These are phyloP conservation scores for Lyophyllum shimeji DNA, from an alignment of 768 basidiomycete genomes.

Conservation along the genomic window DNA sequence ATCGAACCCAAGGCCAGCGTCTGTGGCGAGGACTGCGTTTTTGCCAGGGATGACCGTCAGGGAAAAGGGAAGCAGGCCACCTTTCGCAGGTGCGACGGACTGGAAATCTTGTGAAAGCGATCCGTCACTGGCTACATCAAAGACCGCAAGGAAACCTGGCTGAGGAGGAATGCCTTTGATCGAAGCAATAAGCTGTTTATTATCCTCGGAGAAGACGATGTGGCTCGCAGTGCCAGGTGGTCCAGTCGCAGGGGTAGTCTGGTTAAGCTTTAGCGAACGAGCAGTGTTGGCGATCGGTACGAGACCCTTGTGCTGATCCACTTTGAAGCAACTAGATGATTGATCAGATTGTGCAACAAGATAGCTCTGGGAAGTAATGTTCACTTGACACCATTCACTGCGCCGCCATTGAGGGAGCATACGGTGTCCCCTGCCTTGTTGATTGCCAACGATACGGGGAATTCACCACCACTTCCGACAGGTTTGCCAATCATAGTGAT, in stretches of 20 bases:
- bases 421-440: slow-evolving; percentile 31
- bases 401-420: slow-evolving; percentile 44
- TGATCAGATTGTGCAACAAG: background rate
- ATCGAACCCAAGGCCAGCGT: slow-evolving; percentile 38
- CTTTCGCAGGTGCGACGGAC: slow-evolving; percentile 32
- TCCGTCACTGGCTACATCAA: slow-evolving; percentile 44
- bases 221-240: slow-evolving; percentile 45
- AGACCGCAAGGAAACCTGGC: slow-evolving; percentile 51
- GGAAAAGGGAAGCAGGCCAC: slow-evolving; percentile 51
- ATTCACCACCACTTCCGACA: slow-evolving; percentile 44
- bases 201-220: slow-evolving; percentile 46
- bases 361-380: background rate
- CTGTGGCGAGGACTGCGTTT: slow-evolving; percentile 39
- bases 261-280: slow-evolving; percentile 44
- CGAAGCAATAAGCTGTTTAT: slow-evolving; percentile 42
- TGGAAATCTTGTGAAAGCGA: slow-evolving; percentile 42
- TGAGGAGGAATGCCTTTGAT: slow-evolving; percentile 48
- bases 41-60: slow-evolving; percentile 41
- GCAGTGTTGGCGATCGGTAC: slow-evolving; percentile 37
- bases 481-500: slow-evolving; percentile 44
- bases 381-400: slow-evolving; percentile 41
- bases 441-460: slow-evolving; percentile 46
- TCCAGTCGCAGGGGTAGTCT: slow-evolving; percentile 50
- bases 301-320: slow-evolving; percentile 41
- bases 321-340: slow-evolving; percentile 38